Evolutionary conservation across 495 filamentous ascomycete species (phyloP).

Genomic region (Penicillium mononematosum): DNA sequence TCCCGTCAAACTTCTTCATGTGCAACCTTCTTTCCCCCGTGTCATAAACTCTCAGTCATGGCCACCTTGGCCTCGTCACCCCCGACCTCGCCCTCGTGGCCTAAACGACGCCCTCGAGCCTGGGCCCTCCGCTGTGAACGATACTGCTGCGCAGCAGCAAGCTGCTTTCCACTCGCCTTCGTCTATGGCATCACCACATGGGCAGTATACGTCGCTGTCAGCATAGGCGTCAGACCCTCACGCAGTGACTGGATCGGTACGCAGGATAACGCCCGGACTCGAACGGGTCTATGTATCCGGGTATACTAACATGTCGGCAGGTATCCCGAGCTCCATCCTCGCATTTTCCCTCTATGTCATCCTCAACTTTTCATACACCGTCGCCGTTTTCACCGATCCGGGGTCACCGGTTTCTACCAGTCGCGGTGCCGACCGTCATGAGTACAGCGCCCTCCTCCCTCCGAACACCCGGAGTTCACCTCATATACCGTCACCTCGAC

Average conservation of each 20-base stretch:
- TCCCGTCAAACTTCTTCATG: conserved; percentile 19
- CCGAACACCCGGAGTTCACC: conserved; percentile 59
- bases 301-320: conserved; percentile 20
- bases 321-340: conserved; percentile 49
- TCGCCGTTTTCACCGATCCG: conserved; percentile 87
- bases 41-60: conserved; percentile 30
- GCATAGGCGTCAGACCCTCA: conserved; percentile 62
- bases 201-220: conserved; percentile 84
- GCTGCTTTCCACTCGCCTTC: conserved; percentile 87
- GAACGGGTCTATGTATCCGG: not conserved
- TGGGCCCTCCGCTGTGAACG: conserved; percentile 81
- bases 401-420: conserved; percentile 61
- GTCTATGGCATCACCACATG: conserved; percentile 87
- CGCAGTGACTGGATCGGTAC: conserved; percentile 67
- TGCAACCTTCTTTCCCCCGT: conserved; percentile 11
- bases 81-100: conserved; percentile 48
- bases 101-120: conserved; percentile 49
- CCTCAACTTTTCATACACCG: conserved; percentile 83
- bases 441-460: conserved; percentile 63
- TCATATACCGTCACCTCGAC: conserved; percentile 87
- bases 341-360: conserved; percentile 73
- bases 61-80: conserved; percentile 44
- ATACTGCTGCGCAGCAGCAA: conserved; percentile 71
- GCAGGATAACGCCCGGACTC: conserved; percentile 14
- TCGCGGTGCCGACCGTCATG: conserved; percentile 35